A percentile compares a stretch with the other conserved stretches of the same genome.
These are phyloP conservation scores for Trematosphaeria pertusa DNA, from an alignment of 2,329 filamentous ascomycete species.

Conservation along the genomic window DNA sequence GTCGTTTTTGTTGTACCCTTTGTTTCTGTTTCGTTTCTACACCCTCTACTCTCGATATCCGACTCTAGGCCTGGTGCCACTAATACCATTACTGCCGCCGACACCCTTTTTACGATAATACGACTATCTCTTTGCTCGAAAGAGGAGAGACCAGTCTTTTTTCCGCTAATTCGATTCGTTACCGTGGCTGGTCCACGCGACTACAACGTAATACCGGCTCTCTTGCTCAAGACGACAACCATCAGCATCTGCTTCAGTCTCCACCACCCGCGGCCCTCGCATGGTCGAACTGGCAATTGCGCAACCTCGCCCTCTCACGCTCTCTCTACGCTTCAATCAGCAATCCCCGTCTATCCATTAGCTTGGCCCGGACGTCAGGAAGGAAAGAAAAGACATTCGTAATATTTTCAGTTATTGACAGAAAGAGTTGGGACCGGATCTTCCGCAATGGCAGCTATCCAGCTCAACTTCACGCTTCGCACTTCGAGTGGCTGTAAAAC, in stretches of 20 bases:
- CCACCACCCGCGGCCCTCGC: conserved; percentile 25
- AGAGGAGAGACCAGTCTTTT: conserved; percentile 24
- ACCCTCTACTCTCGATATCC: conserved; percentile 21
- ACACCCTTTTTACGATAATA: conserved; percentile 25
- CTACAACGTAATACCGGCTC: conserved; percentile 52
- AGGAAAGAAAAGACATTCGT: conserved; percentile 33
- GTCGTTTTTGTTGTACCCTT: conserved; percentile 53
- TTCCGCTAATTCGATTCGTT: conserved; percentile 45
- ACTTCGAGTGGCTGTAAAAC: conserved; percentile 97
- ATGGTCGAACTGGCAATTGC: conserved; percentile 26
- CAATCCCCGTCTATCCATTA: conserved; percentile 48
- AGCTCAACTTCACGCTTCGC: conserved; percentile 94
- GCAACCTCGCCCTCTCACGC: conserved; percentile 42
- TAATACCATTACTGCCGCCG: conserved; percentile 36
- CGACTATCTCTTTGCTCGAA: conserved; percentile 25
- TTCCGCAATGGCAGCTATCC: conserved; percentile 81
- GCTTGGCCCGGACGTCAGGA: conserved; percentile 41
- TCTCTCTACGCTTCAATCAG: conserved; percentile 43
- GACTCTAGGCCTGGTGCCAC: conserved; percentile 55
- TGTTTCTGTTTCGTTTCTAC: conserved; percentile 51
- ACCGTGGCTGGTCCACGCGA: conserved; percentile 52
- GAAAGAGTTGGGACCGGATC: conserved; percentile 30
- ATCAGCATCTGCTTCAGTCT: conserved; percentile 19
- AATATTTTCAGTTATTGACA: conserved; percentile 28
- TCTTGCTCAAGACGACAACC: conserved; percentile 54